A percentile compares a stretch with the other conserved stretches of the same genome.
Conservation (phyloP, 768 basidiomycete genomes). For the Albatrellus ellisii region DNA sequence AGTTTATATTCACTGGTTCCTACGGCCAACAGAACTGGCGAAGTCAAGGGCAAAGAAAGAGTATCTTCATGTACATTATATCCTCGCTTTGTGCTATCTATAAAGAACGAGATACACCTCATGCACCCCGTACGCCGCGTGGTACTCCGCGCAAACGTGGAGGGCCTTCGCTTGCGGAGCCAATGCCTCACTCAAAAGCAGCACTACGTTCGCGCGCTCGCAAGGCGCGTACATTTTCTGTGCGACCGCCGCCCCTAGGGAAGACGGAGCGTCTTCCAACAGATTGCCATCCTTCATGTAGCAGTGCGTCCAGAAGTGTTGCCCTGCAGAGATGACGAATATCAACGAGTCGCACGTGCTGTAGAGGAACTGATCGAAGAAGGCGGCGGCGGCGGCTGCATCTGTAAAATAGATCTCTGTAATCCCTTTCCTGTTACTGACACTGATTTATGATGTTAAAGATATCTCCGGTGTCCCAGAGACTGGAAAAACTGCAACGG, state of each 20-base stretch:
- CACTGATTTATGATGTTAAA: slow-evolving; percentile 19
- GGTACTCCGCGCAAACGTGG: slow-evolving; percentile 12
- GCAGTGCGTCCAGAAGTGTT: slow-evolving; percentile 82
- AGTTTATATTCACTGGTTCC: slow-evolving; percentile 64
- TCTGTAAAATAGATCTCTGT: slow-evolving; percentile 47
- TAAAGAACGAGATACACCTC: slow-evolving; percentile 9
- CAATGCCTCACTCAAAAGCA: slow-evolving; percentile 16
- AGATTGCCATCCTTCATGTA: slow-evolving; percentile 75
- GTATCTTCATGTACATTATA: slow-evolving; percentile 31
- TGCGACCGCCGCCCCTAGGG: slow-evolving; percentile 24
- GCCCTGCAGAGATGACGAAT: slow-evolving; percentile 85
- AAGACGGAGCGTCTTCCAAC: slow-evolving; percentile 38
- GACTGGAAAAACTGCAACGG: slow-evolving; percentile 97
- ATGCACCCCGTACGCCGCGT: slow-evolving; percentile 14
- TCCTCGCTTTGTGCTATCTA: too few species aligned
- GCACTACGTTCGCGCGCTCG: slow-evolving; percentile 10
- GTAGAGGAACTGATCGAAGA: slow-evolving; percentile 84
- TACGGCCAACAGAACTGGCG: slow-evolving; percentile 51
- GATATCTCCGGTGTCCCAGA: slow-evolving; percentile 99
- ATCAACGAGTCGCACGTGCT: slow-evolving; percentile 54
- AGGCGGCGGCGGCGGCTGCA: slow-evolving; percentile 88
- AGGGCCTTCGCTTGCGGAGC: slow-evolving; percentile 21
- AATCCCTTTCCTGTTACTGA: not conserved
- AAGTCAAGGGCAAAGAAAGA: slow-evolving; percentile 45
- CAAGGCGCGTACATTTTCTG: slow-evolving; percentile 2